Evolutionary conservation across 2,329 filamentous ascomycete genomes (phyloP).

Genomic region (Botrytis sinoallii): DNA sequence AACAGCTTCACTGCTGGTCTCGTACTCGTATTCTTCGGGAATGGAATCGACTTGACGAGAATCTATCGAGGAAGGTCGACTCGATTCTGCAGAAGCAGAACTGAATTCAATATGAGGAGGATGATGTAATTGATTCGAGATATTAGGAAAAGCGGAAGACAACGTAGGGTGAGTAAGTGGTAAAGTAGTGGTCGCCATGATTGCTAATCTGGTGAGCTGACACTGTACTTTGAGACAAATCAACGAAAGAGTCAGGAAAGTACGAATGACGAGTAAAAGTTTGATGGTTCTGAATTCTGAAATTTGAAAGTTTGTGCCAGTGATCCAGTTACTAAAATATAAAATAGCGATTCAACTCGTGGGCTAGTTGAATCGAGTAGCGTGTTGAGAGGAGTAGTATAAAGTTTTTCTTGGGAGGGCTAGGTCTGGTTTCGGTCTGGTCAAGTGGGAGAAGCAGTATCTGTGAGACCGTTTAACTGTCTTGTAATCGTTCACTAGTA

Average conservation of each 20-base stretch:
- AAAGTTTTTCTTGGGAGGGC: background rate
- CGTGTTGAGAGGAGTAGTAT: background rate
- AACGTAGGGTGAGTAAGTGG: constrained; percentile 15
- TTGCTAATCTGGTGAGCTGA: background rate
- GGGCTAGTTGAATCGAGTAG: background rate
- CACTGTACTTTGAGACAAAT: background rate
- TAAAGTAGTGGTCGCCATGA: constrained; percentile 13
- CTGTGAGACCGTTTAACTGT: background rate
- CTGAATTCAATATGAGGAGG: constrained; percentile 6
- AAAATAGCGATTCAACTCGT: background rate
- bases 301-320: background rate
- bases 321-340: background rate
- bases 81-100: constrained; percentile 22
- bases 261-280: background rate
- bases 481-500: background rate
- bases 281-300: background rate
- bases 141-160: background rate
- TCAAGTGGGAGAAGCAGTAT: background rate
- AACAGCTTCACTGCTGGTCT: constrained; percentile 57
- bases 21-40: constrained; percentile 52
- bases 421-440: background rate
- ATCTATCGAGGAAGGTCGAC: constrained; percentile 30
- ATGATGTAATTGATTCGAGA: constrained; percentile 13
- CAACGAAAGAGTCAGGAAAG: background rate
- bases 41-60: constrained; percentile 50